phyloP scores from a whole-genome alignment of 2,329 filamentous ascomycete species.

The Microdochium nivale region DNA sequence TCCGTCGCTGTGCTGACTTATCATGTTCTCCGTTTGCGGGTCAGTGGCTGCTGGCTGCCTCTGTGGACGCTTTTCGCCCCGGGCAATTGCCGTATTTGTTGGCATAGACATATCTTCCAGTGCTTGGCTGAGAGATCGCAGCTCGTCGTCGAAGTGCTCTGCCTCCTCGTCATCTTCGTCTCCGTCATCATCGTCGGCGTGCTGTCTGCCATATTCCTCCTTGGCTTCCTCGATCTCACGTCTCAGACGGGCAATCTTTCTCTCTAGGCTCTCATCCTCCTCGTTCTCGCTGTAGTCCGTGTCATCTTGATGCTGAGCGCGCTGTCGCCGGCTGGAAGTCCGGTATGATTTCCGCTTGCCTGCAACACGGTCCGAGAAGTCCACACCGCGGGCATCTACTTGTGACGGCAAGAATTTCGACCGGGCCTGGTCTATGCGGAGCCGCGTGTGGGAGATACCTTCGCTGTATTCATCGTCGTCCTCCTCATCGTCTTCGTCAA shows the following conservation, averaged over 20 bases:
- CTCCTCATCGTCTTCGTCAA: conserved; percentile 53
- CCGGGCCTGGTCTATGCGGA: conserved; percentile 73
- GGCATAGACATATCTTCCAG: conserved; percentile 54
- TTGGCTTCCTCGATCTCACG: conserved; percentile 50
- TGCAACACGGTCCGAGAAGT: conserved; percentile 84
- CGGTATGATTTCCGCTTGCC: conserved; percentile 79
- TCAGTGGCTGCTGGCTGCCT: conserved; percentile 10
- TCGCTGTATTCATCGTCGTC: conserved; percentile 31
- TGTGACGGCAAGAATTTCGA: conserved; percentile 67
- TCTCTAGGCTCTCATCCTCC: conserved; percentile 65
- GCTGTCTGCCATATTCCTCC: conserved; percentile 47
- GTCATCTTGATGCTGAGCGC: conserved; percentile 52
- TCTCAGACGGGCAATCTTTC: conserved; percentile 72
- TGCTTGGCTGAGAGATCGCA: conserved; percentile 62
- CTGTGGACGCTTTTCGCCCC: not conserved
- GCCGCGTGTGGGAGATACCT: conserved; percentile 65
- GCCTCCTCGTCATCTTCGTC: conserved; percentile 5
- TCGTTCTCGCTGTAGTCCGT: conserved; percentile 62
- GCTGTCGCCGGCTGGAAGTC: conserved; percentile 59
- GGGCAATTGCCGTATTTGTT: conserved; percentile 13
- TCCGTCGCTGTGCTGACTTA: conserved; percentile 6
- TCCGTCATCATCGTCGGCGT: conserved; percentile 33
- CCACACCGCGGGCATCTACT: conserved; percentile 68
- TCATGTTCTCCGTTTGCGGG: conserved; percentile 7
- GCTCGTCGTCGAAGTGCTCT: conserved; percentile 40